phyloP scores from a whole-genome alignment of 108 stramenopile species.

The Chaetoceros tenuissimus region DNA sequence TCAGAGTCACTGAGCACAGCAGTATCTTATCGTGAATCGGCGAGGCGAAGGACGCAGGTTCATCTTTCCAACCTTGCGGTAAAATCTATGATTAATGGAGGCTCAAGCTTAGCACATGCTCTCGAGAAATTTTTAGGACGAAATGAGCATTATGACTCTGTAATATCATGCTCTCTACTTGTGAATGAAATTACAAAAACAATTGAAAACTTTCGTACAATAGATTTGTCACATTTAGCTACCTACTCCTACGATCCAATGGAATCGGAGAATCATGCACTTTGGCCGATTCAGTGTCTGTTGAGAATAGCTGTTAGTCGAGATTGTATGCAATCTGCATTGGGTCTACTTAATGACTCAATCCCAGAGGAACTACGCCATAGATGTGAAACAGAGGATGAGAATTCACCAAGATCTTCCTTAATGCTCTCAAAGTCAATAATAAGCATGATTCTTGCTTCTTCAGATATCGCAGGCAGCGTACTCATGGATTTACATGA shows the following conservation, averaged over 20 bases:
- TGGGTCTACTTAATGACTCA: conserved; percentile 55
- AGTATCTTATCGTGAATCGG: no score
- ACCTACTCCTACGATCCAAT: neutral
- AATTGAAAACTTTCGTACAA: neutral
- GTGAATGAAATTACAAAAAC: conserved; percentile 22
- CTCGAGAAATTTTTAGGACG: conserved; percentile 46
- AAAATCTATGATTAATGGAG: conserved; percentile 65
- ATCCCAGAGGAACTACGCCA: conserved; percentile 70
- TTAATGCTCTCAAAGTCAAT: conserved; percentile 44
- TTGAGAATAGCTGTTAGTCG: conserved; percentile 53
- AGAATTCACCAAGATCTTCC: conserved; percentile 6
- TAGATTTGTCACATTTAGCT: neutral
- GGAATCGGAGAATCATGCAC: conserved; percentile 18
- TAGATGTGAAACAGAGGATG: conserved; percentile 20
- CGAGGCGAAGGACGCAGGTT: no score
- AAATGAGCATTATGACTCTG: conserved; percentile 52
- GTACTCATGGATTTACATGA: conserved; percentile 46
- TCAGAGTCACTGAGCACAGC: no score
- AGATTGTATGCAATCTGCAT: conserved; percentile 42
- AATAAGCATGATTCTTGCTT: conserved; percentile 45
- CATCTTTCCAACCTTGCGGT: conserved; percentile 76
- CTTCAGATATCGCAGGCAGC: conserved; percentile 31
- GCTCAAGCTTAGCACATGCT: conserved; percentile 43
- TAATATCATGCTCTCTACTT: conserved; percentile 61
- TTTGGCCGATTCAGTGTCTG: conserved; percentile 69